Evolutionary conservation across 2,329 filamentous ascomycete genomes (phyloP), one percentile per base, ranked within the genome.

Genomic region (Pseudogymnoascus sp.): DNA sequence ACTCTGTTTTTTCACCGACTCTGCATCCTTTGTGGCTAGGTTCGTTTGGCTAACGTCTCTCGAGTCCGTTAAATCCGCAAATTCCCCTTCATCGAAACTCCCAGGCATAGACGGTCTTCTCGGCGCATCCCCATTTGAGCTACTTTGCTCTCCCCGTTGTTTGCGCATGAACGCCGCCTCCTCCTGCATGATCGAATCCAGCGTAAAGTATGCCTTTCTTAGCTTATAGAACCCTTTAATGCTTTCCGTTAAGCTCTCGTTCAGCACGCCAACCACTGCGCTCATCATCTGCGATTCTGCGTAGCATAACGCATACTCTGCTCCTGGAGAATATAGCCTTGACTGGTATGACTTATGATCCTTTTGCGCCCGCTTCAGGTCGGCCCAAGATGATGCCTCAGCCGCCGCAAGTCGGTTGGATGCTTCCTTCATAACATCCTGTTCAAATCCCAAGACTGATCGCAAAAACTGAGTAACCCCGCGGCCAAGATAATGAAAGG

Each of bases 211-310:
- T 0, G 93, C 93, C 74, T 96, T 96, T 67, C 93, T 83, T 69
- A 98, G 77, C 76, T 95, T 96, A 73, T 96, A 96, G 72, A 98
- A 98, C 5, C 92, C 92, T 76, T 89, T 92, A 75, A 98, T 85
- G 14, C 87, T 92, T 75, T 98, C 95, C 0, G 93, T 93, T 70
- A 98, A 77, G 73, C 90, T 96, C 78, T 98, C 95, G 69, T 96
- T 96, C 70, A 98, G 79, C 14, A 98, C 90, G 0, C 87, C 91
- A 0, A 97, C 87, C 1, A 99, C 88, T 0, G 93, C 93, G 64
- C 85, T 84, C 89, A 97, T 96, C 67, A 97, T 81, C 75, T 96
- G 91, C 1, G 91, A 85, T 78, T 97, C 87, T 4, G 92, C 90
- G 65, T 92, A 85, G 66, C 92, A 90, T 3, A 98, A 80, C 1